These are phyloP conservation scores for Dryas alaskensis DNA, from an alignment of 306 rosid genomes.

Conservation along the genomic window DNA sequence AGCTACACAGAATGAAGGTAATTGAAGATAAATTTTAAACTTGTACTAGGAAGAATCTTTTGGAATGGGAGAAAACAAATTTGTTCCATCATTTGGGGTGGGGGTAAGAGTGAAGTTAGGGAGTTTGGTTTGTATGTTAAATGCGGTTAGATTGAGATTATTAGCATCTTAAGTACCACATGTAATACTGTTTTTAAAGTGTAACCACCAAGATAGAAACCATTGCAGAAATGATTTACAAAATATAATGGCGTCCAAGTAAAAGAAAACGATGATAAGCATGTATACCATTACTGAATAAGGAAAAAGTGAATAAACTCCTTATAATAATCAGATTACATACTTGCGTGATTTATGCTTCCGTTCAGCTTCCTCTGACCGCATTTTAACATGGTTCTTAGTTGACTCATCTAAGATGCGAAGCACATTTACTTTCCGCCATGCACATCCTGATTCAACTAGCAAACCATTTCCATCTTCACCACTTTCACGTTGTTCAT, in stretches of 20 bases:
- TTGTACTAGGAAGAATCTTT: not conserved
- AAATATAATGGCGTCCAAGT: not conserved
- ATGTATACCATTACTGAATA: not conserved
- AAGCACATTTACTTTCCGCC: slow-evolving; percentile 93
- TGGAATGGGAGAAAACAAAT: not conserved
- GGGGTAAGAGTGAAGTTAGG: not conserved
- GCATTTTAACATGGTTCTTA: slow-evolving; percentile 71
- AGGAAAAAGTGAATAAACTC: not conserved
- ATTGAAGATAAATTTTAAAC: not conserved
- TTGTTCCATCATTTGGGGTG: not conserved
- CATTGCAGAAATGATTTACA: not conserved
- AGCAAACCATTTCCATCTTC: slow-evolving; percentile 81
- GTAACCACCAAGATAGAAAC: not conserved
- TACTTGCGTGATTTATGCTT: slow-evolving; percentile 74
- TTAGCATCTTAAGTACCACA: not conserved
- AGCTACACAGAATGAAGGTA: not conserved
- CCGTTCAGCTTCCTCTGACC: slow-evolving; percentile 91
- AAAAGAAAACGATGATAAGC: not conserved
- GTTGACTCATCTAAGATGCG: slow-evolving; percentile 88
- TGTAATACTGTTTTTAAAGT: not conserved
- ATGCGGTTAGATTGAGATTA: not conserved
- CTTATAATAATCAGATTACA: slow-evolving; percentile 20
- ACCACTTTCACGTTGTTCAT: slow-evolving; percentile 74
- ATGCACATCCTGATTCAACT: slow-evolving; percentile 85
- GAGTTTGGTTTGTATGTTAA: not conserved